Conservation (phyloP, 2,329 filamentous ascomycete genomes). For the Xylariaceae sp. region DNA sequence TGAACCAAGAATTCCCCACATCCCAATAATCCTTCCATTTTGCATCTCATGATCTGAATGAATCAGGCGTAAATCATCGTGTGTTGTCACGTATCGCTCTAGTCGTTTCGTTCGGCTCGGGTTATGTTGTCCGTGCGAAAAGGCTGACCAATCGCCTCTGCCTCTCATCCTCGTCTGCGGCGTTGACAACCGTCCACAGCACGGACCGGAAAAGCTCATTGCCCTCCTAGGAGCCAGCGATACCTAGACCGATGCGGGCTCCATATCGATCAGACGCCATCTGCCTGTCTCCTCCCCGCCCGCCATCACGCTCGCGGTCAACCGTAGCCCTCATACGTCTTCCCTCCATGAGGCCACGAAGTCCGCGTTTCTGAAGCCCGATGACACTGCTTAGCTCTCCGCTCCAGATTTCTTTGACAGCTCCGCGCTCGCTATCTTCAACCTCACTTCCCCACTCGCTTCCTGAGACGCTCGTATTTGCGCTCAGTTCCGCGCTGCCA, state of each 20-base stretch:
- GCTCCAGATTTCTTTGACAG: conserved; percentile 67
- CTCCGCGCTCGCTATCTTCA: conserved; percentile 37
- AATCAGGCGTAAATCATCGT: too few relatives aligned
- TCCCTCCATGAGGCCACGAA: conserved; percentile 93
- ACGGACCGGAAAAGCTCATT: conserved; percentile 10
- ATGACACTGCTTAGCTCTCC: conserved; percentile 85
- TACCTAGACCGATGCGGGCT: conserved; percentile 49
- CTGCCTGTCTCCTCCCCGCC: conserved; percentile 24
- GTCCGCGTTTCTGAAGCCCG: conserved; percentile 86
- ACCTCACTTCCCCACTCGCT: conserved; percentile 42
- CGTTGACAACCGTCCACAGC: too few relatives aligned
- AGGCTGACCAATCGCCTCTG: too few relatives aligned
- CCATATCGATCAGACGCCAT: conserved; percentile 17
- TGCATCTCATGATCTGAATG: too few relatives aligned
- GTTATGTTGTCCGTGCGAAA: too few relatives aligned
- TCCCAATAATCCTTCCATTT: too few relatives aligned
- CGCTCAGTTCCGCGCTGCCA: conserved; percentile 48
- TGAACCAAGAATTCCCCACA: too few relatives aligned
- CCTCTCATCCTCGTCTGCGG: conserved; percentile 8
- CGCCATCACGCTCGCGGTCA: conserved; percentile 30
- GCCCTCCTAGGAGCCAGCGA: conserved; percentile 42
- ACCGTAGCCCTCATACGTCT: conserved; percentile 58
- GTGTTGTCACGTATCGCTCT: too few relatives aligned
- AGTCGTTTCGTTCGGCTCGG: too few relatives aligned
- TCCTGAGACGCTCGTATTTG: conserved; percentile 48